phyloP scores from a whole-genome alignment of 202 grass and related monocot genomes.

The Zizania palustris region DNA sequence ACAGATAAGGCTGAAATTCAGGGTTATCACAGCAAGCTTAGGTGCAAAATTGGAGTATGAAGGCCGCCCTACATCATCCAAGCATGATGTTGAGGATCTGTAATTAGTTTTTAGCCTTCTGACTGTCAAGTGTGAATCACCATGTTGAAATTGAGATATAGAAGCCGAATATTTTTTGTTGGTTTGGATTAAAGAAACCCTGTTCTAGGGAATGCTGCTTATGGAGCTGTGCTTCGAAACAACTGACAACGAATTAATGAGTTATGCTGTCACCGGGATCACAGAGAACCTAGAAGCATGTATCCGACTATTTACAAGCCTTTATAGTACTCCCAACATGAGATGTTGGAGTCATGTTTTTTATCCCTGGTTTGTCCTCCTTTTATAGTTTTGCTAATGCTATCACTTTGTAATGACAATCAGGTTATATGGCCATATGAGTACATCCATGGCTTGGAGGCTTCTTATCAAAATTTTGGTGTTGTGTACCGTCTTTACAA shows the following conservation, averaged over 20 bases:
- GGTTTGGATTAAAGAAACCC: background rate
- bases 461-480: too few relatives aligned
- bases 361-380: too few relatives aligned
- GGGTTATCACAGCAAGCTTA: constrained; percentile 33
- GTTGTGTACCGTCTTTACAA: too few relatives aligned
- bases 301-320: background rate
- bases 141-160: constrained; percentile 15
- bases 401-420: too few relatives aligned
- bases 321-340: background rate
- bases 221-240: background rate
- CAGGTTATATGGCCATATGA: too few relatives aligned
- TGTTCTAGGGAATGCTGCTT: background rate
- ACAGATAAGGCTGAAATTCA: constrained; percentile 80
- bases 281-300: background rate
- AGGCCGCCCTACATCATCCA: background rate
- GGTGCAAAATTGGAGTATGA: background rate
- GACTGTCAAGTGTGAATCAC: background rate
- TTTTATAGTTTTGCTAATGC: background rate
- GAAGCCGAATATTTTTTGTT: background rate
- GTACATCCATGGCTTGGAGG: too few relatives aligned
- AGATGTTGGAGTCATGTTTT: too few relatives aligned
- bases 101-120: background rate
- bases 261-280: background rate
- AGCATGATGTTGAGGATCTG: background rate
- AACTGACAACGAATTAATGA: background rate